Percentiles rank a stretch among this genome's conserved stretches.
Conservation (phyloP, 164 flowering plant genomes). For the Stephania yunnanensis region DNA sequence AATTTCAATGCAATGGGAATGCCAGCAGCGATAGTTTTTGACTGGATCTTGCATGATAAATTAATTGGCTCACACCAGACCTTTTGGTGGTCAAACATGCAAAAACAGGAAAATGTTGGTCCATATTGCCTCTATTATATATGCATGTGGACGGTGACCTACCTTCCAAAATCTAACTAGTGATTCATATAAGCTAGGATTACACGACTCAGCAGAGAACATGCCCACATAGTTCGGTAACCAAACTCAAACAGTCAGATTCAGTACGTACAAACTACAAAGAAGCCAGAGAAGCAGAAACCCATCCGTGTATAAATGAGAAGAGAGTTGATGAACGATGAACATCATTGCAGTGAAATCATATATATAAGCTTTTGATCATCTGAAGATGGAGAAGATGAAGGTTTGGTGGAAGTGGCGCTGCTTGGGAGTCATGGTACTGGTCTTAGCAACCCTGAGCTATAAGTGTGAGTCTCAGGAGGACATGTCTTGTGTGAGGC, state of each 20-base stretch:
- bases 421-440: not conserved
- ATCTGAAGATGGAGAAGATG: constrained; percentile 9
- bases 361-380: not conserved
- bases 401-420: not conserved
- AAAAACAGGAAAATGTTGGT: not conserved
- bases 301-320: not conserved
- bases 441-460: constrained; percentile 4
- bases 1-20: constrained; percentile 11
- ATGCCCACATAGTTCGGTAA: constrained; percentile 3
- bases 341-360: not conserved
- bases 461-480: constrained; percentile 11
- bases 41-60: not conserved
- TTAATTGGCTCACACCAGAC: not conserved
- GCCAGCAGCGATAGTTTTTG: not conserved
- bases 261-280: not conserved
- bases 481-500: constrained; percentile 35
- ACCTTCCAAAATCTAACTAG: not conserved
- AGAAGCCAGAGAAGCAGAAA: not conserved
- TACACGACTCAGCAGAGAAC: not conserved
- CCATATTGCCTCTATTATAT: not conserved
- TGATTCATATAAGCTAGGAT: not conserved
- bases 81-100: not conserved
- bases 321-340: not conserved
- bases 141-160: not conserved
- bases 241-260: constrained; percentile 14